These are phyloP conservation scores for Aplosporella prunicola DNA, from an alignment of 2,329 filamentous ascomycete genomes.

Conservation along the genomic window DNA sequence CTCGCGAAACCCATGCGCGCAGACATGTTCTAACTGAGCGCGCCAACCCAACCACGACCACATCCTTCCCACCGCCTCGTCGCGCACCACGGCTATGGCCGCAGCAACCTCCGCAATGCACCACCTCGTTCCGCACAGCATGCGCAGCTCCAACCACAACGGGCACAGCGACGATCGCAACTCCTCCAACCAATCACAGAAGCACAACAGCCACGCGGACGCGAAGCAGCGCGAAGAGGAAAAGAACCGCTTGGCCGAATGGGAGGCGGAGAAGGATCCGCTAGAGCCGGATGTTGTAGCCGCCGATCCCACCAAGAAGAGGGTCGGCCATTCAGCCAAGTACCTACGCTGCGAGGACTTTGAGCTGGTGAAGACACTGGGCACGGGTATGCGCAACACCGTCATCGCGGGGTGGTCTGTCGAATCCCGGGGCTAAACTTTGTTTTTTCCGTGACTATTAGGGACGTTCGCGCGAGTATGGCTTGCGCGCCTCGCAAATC, in stretches of 20 bases:
- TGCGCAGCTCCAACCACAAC: conserved; percentile 18
- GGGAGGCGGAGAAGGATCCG: conserved; percentile 37
- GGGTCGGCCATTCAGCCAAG: conserved; percentile 38
- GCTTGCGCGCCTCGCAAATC: conserved; percentile 57
- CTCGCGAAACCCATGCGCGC: no score
- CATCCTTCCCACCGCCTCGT: neutral
- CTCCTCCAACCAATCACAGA: conserved; percentile 17
- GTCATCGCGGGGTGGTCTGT: no score
- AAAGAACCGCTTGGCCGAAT: conserved; percentile 36
- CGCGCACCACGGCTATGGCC: conserved; percentile 22
- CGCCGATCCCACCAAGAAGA: conserved; percentile 34
- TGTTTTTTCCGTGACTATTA: conserved; percentile 26
- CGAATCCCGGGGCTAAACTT: conserved; percentile 7
- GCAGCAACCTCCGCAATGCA: conserved; percentile 24
- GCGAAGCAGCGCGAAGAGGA: conserved; percentile 37
- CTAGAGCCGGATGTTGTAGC: conserved; percentile 35
- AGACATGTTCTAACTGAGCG: no score
- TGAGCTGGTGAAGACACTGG: conserved; percentile 63
- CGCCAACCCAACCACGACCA: neutral
- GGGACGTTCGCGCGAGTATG: conserved; percentile 77
- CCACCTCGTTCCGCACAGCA: conserved; percentile 24
- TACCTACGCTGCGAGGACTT: conserved; percentile 52
- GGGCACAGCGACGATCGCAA: conserved; percentile 19
- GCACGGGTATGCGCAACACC: conserved; percentile 48
- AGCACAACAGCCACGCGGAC: conserved; percentile 22